Base-by-base conservation (phyloP, 306 rosid species). In the Lathyrus aphaca region DNA sequence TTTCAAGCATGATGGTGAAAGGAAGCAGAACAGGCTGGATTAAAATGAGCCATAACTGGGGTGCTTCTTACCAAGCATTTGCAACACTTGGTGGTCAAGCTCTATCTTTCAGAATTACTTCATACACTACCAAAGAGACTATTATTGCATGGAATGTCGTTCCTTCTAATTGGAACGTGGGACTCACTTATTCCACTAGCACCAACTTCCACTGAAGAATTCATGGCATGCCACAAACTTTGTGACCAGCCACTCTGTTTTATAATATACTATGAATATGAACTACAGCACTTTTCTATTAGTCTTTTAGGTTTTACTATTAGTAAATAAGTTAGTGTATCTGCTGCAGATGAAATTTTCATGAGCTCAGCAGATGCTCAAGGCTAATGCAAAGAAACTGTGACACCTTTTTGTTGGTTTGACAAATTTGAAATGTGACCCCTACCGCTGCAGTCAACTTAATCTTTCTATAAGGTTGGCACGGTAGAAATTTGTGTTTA, bases 31-130 rank as follows among this genome's bases (percentile, higher is more conserved):
- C 88, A 0, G 91, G 87, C 8, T 94, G 97, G 97, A 85, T 87
- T 5, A 66, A 74, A 8, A 94, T 94, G 99, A 94, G 89, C 82
- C 99, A 94, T 42, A 94, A 94, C 35, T 94, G 98, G 97, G 98
- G 98, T 8, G 96, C 98, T 39, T 94, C 98, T 0, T 94, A 94
- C 58, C 95, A 93, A 62, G 96, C 97, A 6, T 90, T 94, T 80
- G 81, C 97, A 35, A 69, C 96, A 6, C 77, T 90, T 0, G 78
- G 65, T n/a, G 94, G 86, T 17, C 98, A 93, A 85, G 0, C 87
- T 64, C 92, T 94, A 37, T 94, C 97, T 66, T 94, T 88, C 61
- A 88, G 58, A 51, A 27, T 88, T 43, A 93, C 94, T 70, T 86
- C 97, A 11, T 88, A 85, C 90, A 81, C 92, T 7, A 77, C 89